These are phyloP conservation scores for Lichtheimia hyalospora DNA, from an alignment of 371 early-diverging fungal genomes.

Conservation along the genomic window DNA sequence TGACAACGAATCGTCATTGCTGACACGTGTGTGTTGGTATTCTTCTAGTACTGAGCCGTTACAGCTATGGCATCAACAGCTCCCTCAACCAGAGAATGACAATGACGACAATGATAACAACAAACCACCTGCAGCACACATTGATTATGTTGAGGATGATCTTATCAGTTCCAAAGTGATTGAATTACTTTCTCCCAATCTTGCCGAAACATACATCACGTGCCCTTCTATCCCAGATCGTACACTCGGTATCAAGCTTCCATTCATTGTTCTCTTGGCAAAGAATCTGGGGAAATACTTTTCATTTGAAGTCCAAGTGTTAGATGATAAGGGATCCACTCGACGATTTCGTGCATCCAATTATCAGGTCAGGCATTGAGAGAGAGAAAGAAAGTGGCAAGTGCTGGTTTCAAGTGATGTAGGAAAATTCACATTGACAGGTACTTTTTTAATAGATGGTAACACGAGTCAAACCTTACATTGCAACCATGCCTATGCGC, in stretches of 20 bases:
- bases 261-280: conserved; percentile 81
- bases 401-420: not conserved
- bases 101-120: conserved; percentile 11
- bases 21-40: not conserved
- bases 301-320: conserved; percentile 86
- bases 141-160: conserved; percentile 79
- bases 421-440: no score
- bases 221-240: conserved; percentile 75
- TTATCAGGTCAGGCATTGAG: conserved; percentile 70
- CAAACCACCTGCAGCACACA: conserved; percentile 29
- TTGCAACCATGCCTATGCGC: conserved; percentile 93
- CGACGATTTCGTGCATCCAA: conserved; percentile 89
- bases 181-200: conserved; percentile 77
- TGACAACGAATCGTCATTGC: not conserved
- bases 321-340: conserved; percentile 80
- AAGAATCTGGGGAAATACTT: conserved; percentile 89
- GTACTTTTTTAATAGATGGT: conserved; percentile 45
- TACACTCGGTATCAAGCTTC: conserved; percentile 92
- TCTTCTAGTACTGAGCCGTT: conserved; percentile 75
- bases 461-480: conserved; percentile 83
- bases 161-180: conserved; percentile 81
- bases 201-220: conserved; percentile 84
- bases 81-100: conserved; percentile 24
- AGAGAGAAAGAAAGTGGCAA: not conserved
- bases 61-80: conserved; percentile 80